These are phyloP conservation scores for Skeletonema potamos DNA, from an alignment of 108 stramenopile genomes.

Conservation along the genomic window DNA sequence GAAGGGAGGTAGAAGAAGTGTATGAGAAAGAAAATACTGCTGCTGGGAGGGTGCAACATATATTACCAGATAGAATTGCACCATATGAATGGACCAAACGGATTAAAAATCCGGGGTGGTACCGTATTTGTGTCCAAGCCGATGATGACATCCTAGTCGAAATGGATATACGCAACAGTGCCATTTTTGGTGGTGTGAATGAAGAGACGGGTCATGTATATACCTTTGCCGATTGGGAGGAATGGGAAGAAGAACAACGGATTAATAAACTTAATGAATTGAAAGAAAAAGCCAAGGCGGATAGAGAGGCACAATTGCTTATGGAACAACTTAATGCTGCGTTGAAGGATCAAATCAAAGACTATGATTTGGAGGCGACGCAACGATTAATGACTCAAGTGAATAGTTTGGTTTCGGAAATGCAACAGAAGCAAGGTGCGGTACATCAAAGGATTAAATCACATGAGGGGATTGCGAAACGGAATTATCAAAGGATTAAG, in stretches of 20 bases:
- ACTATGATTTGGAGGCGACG: constrained; percentile 35
- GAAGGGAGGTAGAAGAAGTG: constrained; percentile 3
- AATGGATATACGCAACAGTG: constrained; percentile 67
- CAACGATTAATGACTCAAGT: constrained; percentile 10
- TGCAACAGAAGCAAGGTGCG: constrained; percentile 16
- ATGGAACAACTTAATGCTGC: constrained; percentile 17
- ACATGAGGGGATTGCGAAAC: constrained; percentile 54
- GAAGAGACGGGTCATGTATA: constrained; percentile 59
- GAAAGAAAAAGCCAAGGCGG: constrained; percentile 27
- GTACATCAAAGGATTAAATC: constrained; percentile 60
- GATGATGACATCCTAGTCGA: constrained; percentile 54
- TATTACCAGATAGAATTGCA: constrained; percentile 9
- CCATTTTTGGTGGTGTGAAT: constrained; percentile 60
- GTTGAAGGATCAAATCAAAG: constrained; percentile 53
- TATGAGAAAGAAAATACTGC: constrained; percentile 2
- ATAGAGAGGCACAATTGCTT: constrained; percentile 10
- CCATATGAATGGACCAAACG: constrained; percentile 25
- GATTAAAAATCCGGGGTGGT: constrained; percentile 61
- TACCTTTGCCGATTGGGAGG: constrained; percentile 54
- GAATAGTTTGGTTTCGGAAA: constrained; percentile 14
- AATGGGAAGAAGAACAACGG: constrained; percentile 55
- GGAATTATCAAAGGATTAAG: constrained; percentile 76
- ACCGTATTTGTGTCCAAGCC: constrained; percentile 62
- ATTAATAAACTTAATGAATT: constrained; percentile 48
- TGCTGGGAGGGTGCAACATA: background rate